Evolutionary conservation across 1,284 basidiomycete genomes (phyloP).

Genomic region (Malassezia pachydermatis): DNA sequence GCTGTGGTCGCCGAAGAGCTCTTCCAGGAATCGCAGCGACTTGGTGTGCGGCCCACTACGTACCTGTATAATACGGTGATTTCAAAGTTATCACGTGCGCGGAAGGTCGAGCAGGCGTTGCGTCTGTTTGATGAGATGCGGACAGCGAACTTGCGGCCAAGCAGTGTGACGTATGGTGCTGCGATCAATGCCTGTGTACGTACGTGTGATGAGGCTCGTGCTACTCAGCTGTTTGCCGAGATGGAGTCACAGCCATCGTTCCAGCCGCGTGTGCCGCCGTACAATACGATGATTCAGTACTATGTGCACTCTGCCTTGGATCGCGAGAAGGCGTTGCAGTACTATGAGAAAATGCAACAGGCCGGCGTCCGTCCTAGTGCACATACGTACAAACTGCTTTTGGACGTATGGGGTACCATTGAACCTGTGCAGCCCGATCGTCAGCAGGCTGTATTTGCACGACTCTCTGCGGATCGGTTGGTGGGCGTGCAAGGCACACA

Average conservation of each 20-base stretch:
- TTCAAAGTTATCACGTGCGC: conserved; percentile 45
- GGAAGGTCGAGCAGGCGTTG: conserved; percentile 41
- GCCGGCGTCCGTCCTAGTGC: conserved; percentile 54
- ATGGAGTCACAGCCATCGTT: conserved; percentile 69
- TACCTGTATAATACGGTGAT: conserved; percentile 47
- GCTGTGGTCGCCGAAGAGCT: conserved; percentile 44
- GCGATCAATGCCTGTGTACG: conserved; percentile 71
- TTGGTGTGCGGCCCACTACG: conserved; percentile 34
- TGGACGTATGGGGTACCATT: conserved; percentile 80
- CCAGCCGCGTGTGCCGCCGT: conserved; percentile 79
- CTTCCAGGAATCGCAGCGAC: conserved; percentile 41
- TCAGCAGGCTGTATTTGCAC: conserved; percentile 65
- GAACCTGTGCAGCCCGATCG: conserved; percentile 62
- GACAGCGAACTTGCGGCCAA: conserved; percentile 55
- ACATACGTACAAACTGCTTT: conserved; percentile 56
- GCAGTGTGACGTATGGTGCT: conserved; percentile 87
- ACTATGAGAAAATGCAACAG: conserved; percentile 61
- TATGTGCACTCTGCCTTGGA: conserved; percentile 82
- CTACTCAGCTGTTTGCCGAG: conserved; percentile 72
- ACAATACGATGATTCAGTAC: conserved; percentile 98
- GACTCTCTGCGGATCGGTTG: conserved; percentile 54
- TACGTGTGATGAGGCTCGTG: conserved; percentile 75
- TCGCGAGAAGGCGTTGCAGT: conserved; percentile 55
- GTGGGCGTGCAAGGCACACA: conserved; percentile 70
- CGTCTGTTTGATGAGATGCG: conserved; percentile 43